Base-by-base conservation (phyloP, 2,329 filamentous ascomycete species). In the Colletotrichum lini region DNA sequence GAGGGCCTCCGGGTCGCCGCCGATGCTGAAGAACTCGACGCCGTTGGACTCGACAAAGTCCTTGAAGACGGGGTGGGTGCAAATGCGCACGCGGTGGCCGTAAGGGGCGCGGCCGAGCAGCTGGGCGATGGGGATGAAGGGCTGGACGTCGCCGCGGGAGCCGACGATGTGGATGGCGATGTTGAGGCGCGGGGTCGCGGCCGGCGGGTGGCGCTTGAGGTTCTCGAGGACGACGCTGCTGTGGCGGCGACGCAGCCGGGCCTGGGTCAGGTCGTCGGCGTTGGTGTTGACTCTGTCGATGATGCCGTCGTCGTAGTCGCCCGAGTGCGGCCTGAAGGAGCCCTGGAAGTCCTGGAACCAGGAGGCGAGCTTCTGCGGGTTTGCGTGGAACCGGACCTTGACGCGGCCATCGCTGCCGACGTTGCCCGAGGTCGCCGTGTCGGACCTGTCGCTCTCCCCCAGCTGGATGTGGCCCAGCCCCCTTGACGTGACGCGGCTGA, bases 101-200 rank as follows among this genome's bases (percentile, higher is more conserved):
- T 86, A 80, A 0, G 78, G 77, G 2, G 76, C 65, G n/a, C 73
- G 74, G 60, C 70, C 63, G 1, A 81, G 81, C 3, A 81, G 79
- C 73, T 87, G 82, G 0, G 90, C 89, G 1, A 91, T 80, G 0
- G 88, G 87, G 61, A 91, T 80, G 65, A 91, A 91, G 0, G 89
- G 89, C 69, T 91, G 89, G 2, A 76, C 65, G 16, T 76, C 74
- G 12, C 74, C 74, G 12, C 79, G 73, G 1, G 78, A 80, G 7
- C 79, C 79, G 44, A 80, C 79, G 23, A 80, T 78, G 56, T 79
- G 79, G 38, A 80, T 80, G 15, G 78, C 79, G 40, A 80, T 78
- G 52, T 78, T 77, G 2, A 80, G 73, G 9, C 77, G 75, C 16
- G 77, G 78, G 8, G 65, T 65, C 47, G 72, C 49, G 0, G 42